Evolutionary conservation across 148 eudicot species (phyloP), one percentile per base, ranked within the genome.

Genomic region (Nepenthes gracilis): DNA sequence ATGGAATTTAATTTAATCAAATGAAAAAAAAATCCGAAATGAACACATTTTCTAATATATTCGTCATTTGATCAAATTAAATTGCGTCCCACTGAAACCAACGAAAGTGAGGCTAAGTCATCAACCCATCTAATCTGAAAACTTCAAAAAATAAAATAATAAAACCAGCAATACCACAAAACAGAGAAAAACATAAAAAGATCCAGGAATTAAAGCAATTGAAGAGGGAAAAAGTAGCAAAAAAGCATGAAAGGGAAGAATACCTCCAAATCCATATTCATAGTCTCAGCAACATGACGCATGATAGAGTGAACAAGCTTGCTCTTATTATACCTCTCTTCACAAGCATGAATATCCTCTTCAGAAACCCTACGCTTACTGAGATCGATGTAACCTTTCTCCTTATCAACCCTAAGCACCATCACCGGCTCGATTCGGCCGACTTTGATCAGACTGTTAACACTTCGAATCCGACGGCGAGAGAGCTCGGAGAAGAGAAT

Each of bases 251-350:
- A 8, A 10, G 35, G 51, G 15, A 38, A 43, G 6, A 15, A 0
- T 59, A 88, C 96, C 96, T 93, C 99, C 15, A 93, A 81, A 75
- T 93, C 97, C 52, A 75, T 57, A 7, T 47, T 59, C 77, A 82
- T 61, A 57, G 94, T 83, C 75, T 90, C 95, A 2, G 97, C 96
- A 34, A 93, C 99, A 68, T 89, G 99, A 2, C 95, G 84, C 99
- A 93, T 89, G 33, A 93, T 93, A 6, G 99, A 93, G 54, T 93
- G 97, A 37, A 93, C 99, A 57, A 93, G 96, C 79, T 93, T 93
- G 55, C 96, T 93, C 92, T 93, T 93, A 45, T 86, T 93, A 13
- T 70, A 93, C 69, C 96, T 80, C 65, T 93, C 99, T 69, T 93
- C 99, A 34, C 99, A 93, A 1, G 66, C 83, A 68, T 75, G 73